Percentiles rank a stretch among this genome's conserved stretches.
Evolutionary conservation across 768 basidiomycete species (phyloP).

Genomic region (Hydnum rufescens): DNA sequence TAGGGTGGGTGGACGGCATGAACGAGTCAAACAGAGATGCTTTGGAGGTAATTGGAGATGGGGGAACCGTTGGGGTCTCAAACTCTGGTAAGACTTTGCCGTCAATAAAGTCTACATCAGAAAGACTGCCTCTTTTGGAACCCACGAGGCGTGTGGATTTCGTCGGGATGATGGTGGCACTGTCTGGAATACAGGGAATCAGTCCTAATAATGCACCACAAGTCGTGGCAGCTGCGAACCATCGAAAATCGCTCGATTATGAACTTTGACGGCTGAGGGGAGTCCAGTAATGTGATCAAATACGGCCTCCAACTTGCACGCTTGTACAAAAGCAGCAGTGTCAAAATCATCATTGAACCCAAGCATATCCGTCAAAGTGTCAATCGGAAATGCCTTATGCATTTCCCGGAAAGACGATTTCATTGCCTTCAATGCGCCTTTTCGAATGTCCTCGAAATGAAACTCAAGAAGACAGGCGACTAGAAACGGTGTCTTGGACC

Average conservation of each 20-base stretch:
- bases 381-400: conserved; percentile 3
- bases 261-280: background rate
- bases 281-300: background rate
- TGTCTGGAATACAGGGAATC: background rate
- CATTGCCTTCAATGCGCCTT: conserved; percentile 8
- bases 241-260: background rate
- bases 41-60: background rate
- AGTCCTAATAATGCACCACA: conserved; percentile 3
- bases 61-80: background rate
- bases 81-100: background rate
- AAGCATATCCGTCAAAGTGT: conserved; percentile 4
- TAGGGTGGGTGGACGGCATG: too few species aligned
- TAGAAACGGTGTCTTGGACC: conserved; percentile 58
- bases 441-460: conserved; percentile 43
- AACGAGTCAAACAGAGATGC: too few species aligned
- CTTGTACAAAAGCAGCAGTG: conserved; percentile 4
- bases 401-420: conserved; percentile 3
- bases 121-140: conserved; percentile 1
- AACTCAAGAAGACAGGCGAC: conserved; percentile 76
- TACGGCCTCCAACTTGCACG: background rate
- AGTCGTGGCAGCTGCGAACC: background rate
- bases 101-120: conserved; percentile 6
- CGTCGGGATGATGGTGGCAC: background rate
- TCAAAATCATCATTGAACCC: conserved; percentile 7
- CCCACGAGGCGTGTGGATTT: conserved; percentile 5